phyloP scores from a whole-genome alignment of 352 stramenopile genomes.

The Blastocystis hominis region DNA sequence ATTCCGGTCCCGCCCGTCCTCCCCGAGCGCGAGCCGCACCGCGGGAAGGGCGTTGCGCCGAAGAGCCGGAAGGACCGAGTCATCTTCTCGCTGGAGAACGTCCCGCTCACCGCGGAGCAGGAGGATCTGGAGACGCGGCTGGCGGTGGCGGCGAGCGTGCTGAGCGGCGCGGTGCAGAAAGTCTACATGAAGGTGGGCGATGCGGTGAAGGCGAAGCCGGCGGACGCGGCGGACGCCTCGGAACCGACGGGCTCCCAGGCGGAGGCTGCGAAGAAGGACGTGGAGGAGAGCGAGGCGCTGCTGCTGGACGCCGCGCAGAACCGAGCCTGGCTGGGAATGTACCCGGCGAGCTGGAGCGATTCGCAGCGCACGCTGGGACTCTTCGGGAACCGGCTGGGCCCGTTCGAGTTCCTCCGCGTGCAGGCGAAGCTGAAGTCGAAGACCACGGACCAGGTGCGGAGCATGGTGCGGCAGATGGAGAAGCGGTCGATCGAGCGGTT shows the following conservation, averaged over 20 bases:
- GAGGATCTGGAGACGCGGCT: not conserved
- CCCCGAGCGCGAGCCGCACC: not conserved
- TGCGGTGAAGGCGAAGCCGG: no score
- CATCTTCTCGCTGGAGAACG: not conserved
- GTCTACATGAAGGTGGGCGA: not conserved
- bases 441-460: not conserved
- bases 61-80: not conserved
- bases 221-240: not conserved
- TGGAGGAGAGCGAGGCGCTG: not conserved
- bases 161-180: not conserved
- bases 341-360: not conserved
- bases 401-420: slow-evolving; percentile 44
- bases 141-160: not conserved
- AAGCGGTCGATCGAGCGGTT: not conserved
- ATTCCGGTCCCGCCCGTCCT: not conserved
- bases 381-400: slow-evolving; percentile 25
- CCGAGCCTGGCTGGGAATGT: not conserved
- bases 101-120: not conserved
- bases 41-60: not conserved
- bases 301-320: not conserved
- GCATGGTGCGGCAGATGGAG: slow-evolving; percentile 47
- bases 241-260: not conserved
- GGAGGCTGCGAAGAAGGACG: not conserved
- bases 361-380: not conserved
- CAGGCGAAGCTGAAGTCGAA: slow-evolving; percentile 55